A percentile compares a stretch with the other conserved stretches of the same genome.
Evolutionary conservation across 441 rosid species (phyloP).

Genomic region (Capsella rubella): DNA sequence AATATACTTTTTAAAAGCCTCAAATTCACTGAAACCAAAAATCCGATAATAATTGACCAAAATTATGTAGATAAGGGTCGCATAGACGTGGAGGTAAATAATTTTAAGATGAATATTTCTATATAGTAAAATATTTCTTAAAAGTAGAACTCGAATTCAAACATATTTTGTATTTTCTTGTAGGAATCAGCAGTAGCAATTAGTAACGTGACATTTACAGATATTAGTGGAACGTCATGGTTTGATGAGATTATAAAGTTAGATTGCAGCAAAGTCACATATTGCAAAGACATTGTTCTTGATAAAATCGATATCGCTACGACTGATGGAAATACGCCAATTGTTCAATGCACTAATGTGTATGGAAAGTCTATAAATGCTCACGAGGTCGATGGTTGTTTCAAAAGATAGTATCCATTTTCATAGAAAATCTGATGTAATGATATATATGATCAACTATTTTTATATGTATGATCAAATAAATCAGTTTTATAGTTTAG

Average conservation of each 20-base stretch:
- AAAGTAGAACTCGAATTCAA: not conserved
- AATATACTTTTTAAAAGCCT: slow-evolving; percentile 25
- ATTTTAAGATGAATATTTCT: not conserved
- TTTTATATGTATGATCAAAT: not conserved
- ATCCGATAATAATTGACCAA: slow-evolving; percentile 41
- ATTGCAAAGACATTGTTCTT: slow-evolving; percentile 45
- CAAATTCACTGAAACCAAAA: slow-evolving; percentile 13
- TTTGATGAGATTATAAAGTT: slow-evolving; percentile 39
- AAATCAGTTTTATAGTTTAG: not conserved
- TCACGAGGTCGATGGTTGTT: not conserved
- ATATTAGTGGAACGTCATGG: slow-evolving; percentile 44
- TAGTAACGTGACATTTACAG: slow-evolving; percentile 42
- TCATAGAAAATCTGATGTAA: not conserved
- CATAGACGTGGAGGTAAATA: slow-evolving; percentile 19
- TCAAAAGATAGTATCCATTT: not conserved
- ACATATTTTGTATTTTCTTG: not conserved
- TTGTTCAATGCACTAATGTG: slow-evolving; percentile 21
- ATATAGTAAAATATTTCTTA: not conserved
- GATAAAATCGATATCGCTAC: slow-evolving; percentile 44
- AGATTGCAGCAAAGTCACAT: slow-evolving; percentile 42
- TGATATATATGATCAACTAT: not conserved
- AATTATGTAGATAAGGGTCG: slow-evolving; percentile 28
- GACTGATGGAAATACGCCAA: slow-evolving; percentile 17
- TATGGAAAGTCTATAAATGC: slow-evolving; percentile 12
- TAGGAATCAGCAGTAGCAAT: slow-evolving; percentile 43